These are phyloP conservation scores for Monosporozyma siamensis DNA, from an alignment of 805 yeast genomes.

Conservation along the genomic window DNA sequence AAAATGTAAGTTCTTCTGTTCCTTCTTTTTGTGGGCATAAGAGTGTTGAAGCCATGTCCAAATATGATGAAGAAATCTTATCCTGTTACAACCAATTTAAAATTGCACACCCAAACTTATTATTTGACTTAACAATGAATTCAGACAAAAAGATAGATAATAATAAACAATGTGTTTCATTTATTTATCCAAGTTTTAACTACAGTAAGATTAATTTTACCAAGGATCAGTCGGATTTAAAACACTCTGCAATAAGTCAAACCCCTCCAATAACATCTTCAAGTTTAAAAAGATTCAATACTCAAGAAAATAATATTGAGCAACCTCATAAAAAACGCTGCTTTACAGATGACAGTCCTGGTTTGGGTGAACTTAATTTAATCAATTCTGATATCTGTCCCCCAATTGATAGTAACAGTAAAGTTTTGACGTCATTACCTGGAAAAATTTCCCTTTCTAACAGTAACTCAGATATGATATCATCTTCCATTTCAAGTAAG, in stretches of 20 bases:
- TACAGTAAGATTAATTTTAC: too few relatives aligned
- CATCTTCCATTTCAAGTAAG: conserved; percentile 8
- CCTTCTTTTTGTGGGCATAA: background rate
- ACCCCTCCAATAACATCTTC: too few relatives aligned
- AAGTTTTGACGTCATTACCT: too few relatives aligned
- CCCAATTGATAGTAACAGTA: too few relatives aligned
- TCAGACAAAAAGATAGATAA: background rate
- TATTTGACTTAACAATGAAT: conserved; percentile 15
- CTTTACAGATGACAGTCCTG: background rate
- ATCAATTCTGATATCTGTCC: too few relatives aligned
- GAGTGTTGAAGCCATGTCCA: background rate
- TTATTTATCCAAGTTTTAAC: background rate
- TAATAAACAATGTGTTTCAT: background rate
- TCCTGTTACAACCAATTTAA: conserved; percentile 13
- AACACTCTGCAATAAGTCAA: too few relatives aligned
- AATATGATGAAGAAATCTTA: background rate
- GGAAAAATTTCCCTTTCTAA: too few relatives aligned
- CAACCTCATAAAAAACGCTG: background rate
- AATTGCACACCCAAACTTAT: conserved; percentile 11
- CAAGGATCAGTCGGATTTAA: too few relatives aligned
- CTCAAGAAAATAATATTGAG: background rate
- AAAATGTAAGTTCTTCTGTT: background rate
- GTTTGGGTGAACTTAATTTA: background rate
- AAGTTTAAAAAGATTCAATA: too few relatives aligned
- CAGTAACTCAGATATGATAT: background rate